Conservation (phyloP, 345 rosid genomes). For the Melastoma malabathricum region DNA sequence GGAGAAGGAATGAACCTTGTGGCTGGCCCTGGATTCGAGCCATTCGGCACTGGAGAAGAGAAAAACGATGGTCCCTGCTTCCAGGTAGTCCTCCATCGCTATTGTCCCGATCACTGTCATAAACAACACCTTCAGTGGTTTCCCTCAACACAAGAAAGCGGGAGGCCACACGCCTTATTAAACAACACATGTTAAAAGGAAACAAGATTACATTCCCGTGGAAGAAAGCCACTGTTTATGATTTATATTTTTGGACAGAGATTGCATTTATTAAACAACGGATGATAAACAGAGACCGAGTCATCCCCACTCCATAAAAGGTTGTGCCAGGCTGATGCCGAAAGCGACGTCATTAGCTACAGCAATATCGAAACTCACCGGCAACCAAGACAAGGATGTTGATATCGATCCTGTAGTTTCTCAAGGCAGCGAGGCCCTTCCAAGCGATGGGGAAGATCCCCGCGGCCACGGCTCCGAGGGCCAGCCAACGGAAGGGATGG, state of each 20-base stretch:
- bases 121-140: too few species aligned
- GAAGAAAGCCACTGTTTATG: too few species aligned
- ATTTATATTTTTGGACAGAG: too few species aligned
- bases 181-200: too few species aligned
- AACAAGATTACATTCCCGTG: too few species aligned
- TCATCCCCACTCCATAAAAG: too few species aligned
- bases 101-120: conserved; percentile 69
- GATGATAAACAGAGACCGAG: too few species aligned
- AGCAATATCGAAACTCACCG: conserved; percentile 24
- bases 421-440: conserved; percentile 36
- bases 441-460: conserved; percentile 49
- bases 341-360: too few species aligned
- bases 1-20: conserved; percentile 34
- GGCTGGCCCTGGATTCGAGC: conserved; percentile 87
- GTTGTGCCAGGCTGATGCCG: too few species aligned
- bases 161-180: too few species aligned
- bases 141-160: too few species aligned
- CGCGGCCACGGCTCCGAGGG: conserved; percentile 47
- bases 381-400: conserved; percentile 62
- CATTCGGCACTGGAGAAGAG: conserved; percentile 73
- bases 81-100: conserved; percentile 56
- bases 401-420: conserved; percentile 42
- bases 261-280: too few species aligned
- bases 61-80: conserved; percentile 84
- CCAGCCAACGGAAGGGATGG: conserved; percentile 59